Evolutionary conservation across 2,329 filamentous ascomycete genomes (phyloP).

Genomic region (Stachybotrys chlorohalonatus): DNA sequence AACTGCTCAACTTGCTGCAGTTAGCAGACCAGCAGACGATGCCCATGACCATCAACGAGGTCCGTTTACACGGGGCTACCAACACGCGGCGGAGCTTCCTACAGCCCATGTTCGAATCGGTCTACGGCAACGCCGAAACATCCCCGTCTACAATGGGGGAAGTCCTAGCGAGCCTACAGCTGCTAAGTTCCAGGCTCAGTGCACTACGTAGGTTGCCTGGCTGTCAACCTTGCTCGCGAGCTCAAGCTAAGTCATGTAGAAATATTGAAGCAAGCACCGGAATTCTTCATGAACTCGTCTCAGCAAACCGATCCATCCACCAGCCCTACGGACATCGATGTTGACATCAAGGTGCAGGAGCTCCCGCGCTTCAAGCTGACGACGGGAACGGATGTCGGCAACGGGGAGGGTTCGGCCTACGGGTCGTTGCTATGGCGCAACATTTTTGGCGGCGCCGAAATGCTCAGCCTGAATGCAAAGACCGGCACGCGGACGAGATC

Average conservation of each 20-base stretch:
- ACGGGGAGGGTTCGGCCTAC: constrained; percentile 89
- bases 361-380: constrained; percentile 78
- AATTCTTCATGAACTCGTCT: constrained; percentile 73
- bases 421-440: constrained; percentile 82
- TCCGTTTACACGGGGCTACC: constrained; percentile 72
- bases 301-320: constrained; percentile 58
- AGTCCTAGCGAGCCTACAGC: constrained; percentile 63
- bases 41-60: constrained; percentile 78
- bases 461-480: constrained; percentile 77
- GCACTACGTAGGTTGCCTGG: constrained; percentile 58
- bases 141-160: constrained; percentile 64
- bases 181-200: constrained; percentile 64
- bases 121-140: constrained; percentile 58
- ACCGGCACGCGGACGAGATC: constrained; percentile 85
- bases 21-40: constrained; percentile 68
- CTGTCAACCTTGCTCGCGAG: background rate
- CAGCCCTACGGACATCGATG: constrained; percentile 68
- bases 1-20: constrained; percentile 12
- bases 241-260: constrained; percentile 39
- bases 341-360: constrained; percentile 77
- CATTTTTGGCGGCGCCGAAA: constrained; percentile 89
- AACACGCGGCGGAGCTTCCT: constrained; percentile 82
- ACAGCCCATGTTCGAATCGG: constrained; percentile 67
- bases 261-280: constrained; percentile 78
- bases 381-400: constrained; percentile 90